Base-by-base conservation (phyloP, 495 filamentous ascomycete genomes). In the Cercophora samala region DNA sequence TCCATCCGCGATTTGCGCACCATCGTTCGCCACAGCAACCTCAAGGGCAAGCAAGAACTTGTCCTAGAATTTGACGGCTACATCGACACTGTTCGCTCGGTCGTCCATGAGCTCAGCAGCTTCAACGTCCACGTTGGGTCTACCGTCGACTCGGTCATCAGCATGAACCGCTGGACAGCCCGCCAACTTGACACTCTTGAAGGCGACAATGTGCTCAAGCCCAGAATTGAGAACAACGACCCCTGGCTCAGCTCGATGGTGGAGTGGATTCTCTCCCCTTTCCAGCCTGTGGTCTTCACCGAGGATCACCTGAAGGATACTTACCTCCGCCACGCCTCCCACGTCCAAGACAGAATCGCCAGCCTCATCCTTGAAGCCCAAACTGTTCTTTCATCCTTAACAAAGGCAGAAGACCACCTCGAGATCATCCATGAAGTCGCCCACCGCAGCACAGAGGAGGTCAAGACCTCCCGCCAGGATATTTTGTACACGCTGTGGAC, bases 1-100 rank as follows among this genome's bases (percentile, higher is more conserved):
- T 86, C 88, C 4, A 88, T 93, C 24, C 88, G 91, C 66, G 90
- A 92, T 65, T 79, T 93, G 24, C 85, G 88, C 15, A 89, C 90
- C 62, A 74, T 89, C 56, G 88, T 92, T 53, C 75, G 77, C 37
- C 75, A 75, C 69, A 82, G 79, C 74, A 73, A 76, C 21, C 69
- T 84, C 6, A 71, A 75, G 42, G 64, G 69, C 25, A 84, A 85
- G 53, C 84, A 85, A 29, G 87, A 90, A 72, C 78, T 92, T 6
- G 84, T 88, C 3, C 81, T 86, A 19, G 89, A 90, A 71, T 87
- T 92, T 62, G 81, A 86, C 69, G 84, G 82, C 29, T 90, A 90
- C 78, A 86, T 91, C 69, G 84, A 87, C 6, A 83, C 82, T 6
- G 85, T 86, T 5, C 75, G 84, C 11, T 75, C 80, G 26, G 83